Evolutionary conservation across 495 filamentous ascomycete genomes (phyloP).

Genomic region (Neurospora sp.): DNA sequence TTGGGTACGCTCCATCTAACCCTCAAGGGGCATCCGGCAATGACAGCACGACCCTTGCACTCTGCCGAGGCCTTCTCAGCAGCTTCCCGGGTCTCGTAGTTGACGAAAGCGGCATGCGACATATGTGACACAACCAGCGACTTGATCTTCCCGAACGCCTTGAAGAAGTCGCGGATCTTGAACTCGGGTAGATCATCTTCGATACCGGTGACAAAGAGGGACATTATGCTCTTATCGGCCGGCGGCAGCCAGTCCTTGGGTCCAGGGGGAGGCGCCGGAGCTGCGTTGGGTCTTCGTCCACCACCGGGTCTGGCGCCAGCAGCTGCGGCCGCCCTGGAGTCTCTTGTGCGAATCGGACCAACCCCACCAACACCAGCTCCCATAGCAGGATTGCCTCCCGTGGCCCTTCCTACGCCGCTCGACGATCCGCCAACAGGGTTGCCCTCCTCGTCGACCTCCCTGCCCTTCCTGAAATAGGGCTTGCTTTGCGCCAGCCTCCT

Average conservation of each 20-base stretch:
- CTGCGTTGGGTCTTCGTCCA: conserved; percentile 44
- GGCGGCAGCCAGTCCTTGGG: conserved; percentile 79
- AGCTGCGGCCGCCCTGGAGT: conserved; percentile 41
- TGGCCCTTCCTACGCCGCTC: conserved; percentile 23
- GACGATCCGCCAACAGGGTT: conserved; percentile 30
- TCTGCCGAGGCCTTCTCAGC: conserved; percentile 77
- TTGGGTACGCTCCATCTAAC: conserved; percentile 89
- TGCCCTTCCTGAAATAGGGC: conserved; percentile 83
- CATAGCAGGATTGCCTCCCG: conserved; percentile 35
- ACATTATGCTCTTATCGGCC: conserved; percentile 71
- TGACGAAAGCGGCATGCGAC: conserved; percentile 92
- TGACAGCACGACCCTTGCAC: conserved; percentile 79
- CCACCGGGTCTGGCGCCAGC: conserved; percentile 37
- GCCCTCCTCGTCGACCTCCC: conserved; percentile 49
- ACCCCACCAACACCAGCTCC: conserved; percentile 38
- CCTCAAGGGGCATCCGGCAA: conserved; percentile 73
- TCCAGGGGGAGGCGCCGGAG: conserved; percentile 62
- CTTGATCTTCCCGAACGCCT: conserved; percentile 74
- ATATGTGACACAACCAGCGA: conserved; percentile 92
- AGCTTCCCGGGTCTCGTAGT: conserved; percentile 70
- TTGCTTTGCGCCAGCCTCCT: conserved; percentile 79
- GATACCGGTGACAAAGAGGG: conserved; percentile 86
- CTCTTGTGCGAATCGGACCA: conserved; percentile 62
- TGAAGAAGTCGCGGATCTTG: conserved; percentile 81
- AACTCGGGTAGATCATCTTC: conserved; percentile 94